Conservation (phyloP, 257 asterid genomes). For the Verbascum thapsus region DNA sequence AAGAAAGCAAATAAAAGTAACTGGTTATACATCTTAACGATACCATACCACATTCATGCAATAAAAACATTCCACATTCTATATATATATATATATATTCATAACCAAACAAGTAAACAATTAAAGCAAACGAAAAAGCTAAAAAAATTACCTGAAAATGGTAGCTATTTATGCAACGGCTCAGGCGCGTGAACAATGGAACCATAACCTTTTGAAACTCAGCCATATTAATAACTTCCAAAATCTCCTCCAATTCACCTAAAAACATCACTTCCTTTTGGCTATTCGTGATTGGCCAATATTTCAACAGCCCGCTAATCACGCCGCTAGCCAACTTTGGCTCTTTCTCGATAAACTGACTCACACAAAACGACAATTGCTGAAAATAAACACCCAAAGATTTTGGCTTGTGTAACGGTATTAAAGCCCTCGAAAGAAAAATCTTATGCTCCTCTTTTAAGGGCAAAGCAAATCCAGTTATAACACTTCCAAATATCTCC, state of each 20-base stretch:
- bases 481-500: conserved; percentile 93
- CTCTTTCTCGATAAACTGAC: conserved; percentile 86
- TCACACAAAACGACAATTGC: conserved; percentile 78
- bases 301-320: conserved; percentile 74
- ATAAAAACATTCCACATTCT: too few species aligned
- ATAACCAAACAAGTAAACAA: too few species aligned
- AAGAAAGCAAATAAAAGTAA: conserved; percentile 21
- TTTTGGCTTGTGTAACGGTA: conserved; percentile 89
- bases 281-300: conserved; percentile 91
- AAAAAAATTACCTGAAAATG: conserved; percentile 79
- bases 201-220: conserved; percentile 87
- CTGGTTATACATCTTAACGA: too few species aligned
- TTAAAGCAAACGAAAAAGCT: not conserved
- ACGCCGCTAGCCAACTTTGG: conserved; percentile 79
- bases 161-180: conserved; percentile 74
- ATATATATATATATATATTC: too few species aligned
- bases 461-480: conserved; percentile 89
- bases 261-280: conserved; percentile 93
- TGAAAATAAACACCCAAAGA: conserved; percentile 77
- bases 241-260: conserved; percentile 88
- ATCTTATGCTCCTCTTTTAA: conserved; percentile 93
- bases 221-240: conserved; percentile 68
- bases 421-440: conserved; percentile 69
- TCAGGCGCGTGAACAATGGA: conserved; percentile 74
- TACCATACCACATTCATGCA: not conserved